Evolutionary conservation across 768 basidiomycete species (phyloP).

Genomic region (Rhodotorula taiwanensis): DNA sequence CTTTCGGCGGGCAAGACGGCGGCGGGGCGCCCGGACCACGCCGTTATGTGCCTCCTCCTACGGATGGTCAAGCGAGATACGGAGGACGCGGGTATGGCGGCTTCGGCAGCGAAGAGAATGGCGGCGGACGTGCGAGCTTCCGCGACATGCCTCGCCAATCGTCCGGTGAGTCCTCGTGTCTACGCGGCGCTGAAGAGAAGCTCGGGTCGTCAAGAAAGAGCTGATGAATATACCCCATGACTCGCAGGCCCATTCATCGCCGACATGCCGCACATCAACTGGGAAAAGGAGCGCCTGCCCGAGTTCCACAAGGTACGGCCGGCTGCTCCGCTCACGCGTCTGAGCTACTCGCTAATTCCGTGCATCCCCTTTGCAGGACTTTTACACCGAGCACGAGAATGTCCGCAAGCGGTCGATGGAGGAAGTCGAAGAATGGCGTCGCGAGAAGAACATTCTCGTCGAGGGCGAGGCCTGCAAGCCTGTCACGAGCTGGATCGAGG

Average conservation of each 20-base stretch:
- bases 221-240: no score
- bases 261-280: background rate
- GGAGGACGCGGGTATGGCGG: no score
- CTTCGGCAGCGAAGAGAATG: no score
- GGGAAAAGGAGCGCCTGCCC: background rate
- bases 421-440: constrained; percentile 65
- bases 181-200: no score
- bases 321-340: no score
- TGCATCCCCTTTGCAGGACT: background rate
- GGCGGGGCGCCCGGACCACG: no score
- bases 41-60: no score
- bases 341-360: background rate
- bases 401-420: constrained; percentile 64
- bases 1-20: no score
- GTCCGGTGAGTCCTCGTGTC: no score
- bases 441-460: constrained; percentile 78
- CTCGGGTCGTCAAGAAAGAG: no score
- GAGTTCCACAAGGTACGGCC: background rate
- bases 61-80: no score
- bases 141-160: background rate
- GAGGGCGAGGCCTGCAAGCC: constrained; percentile 78
- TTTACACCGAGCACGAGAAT: constrained; percentile 63
- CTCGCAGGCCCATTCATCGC: background rate
- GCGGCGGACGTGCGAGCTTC: no score
- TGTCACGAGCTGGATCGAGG: constrained; percentile 79